Evolutionary conservation across 768 basidiomycete genomes (phyloP).

Genomic region (Lactifluus pinguis): DNA sequence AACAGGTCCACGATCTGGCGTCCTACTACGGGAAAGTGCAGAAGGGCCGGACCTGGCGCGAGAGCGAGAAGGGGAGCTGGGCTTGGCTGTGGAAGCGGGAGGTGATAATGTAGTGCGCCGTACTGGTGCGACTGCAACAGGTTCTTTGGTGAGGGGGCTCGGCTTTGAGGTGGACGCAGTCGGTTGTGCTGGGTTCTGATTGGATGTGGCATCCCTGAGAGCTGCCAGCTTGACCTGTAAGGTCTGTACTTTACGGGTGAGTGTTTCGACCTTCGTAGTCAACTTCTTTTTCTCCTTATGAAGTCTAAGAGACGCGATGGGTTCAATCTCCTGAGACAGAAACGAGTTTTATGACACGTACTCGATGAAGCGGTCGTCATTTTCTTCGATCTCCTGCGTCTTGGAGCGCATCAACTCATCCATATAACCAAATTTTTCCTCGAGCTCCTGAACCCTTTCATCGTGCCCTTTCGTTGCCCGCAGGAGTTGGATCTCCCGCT

Average conservation of each 20-base stretch:
- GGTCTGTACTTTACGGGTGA: constrained; percentile 64
- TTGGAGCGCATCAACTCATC: constrained; percentile 61
- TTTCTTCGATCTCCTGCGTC: constrained; percentile 73
- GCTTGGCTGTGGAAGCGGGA: constrained; percentile 5
- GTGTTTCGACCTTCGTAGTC: constrained; percentile 53
- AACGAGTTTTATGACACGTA: constrained; percentile 31
- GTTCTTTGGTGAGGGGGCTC: constrained; percentile 6
- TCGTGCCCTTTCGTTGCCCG: constrained; percentile 48
- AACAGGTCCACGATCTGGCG: constrained; percentile 36
- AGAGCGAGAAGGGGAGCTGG: constrained; percentile 10
- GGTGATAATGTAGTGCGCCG: constrained; percentile 7
- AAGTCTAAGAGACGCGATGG: constrained; percentile 37
- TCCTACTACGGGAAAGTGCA: constrained; percentile 38
- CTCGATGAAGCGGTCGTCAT: constrained; percentile 76
- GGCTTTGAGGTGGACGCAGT: constrained; percentile 20
- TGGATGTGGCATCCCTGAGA: constrained; percentile 34
- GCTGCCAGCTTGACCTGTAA: constrained; percentile 58
- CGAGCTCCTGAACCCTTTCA: constrained; percentile 46
- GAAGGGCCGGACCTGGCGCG: constrained; percentile 38
- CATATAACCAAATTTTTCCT: constrained; percentile 67
- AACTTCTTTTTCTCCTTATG: constrained; percentile 78
- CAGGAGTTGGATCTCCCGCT: constrained; percentile 45
- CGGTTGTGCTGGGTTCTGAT: constrained; percentile 9
- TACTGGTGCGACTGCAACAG: constrained; percentile 3
- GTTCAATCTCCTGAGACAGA: neutral